These are phyloP conservation scores for Phaeophleospora eucalypticola DNA, from an alignment of 2,329 filamentous ascomycete species.

Conservation along the genomic window DNA sequence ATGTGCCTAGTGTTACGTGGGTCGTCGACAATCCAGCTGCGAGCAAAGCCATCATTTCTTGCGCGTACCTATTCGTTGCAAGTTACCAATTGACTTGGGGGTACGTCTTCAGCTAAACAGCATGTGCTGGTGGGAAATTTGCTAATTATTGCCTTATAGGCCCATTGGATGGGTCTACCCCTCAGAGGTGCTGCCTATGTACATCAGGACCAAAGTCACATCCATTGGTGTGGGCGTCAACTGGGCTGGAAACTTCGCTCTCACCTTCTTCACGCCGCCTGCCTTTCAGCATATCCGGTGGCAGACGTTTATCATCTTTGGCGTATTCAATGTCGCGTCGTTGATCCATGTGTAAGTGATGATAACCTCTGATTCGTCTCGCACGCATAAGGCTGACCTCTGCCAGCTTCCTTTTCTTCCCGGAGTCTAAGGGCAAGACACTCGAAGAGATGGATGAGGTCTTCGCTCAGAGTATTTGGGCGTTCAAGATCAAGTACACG, in stretches of 20 bases:
- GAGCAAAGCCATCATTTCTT: conserved; percentile 9
- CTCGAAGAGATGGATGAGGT: conserved; percentile 36
- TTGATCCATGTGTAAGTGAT: conserved; percentile 12
- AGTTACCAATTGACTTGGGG: conserved; percentile 11
- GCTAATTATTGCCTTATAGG: conserved; percentile 1
- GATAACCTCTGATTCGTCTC: too few relatives aligned
- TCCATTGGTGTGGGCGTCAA: conserved; percentile 9
- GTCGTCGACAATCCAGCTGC: conserved; percentile 10
- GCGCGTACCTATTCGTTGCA: conserved; percentile 11
- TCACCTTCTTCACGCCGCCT: conserved; percentile 12
- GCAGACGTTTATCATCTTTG: conserved; percentile 14
- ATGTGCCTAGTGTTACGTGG: conserved; percentile 9
- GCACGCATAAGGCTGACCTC: too few relatives aligned
- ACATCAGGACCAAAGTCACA: conserved; percentile 10
- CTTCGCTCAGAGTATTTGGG: conserved; percentile 22
- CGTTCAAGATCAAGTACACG: conserved; percentile 13
- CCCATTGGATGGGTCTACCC: conserved; percentile 13
- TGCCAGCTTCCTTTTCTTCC: conserved; percentile 13
- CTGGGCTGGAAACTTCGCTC: conserved; percentile 11
- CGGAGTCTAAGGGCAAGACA: conserved; percentile 17
- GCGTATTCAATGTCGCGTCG: conserved; percentile 8
- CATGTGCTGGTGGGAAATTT: background rate
- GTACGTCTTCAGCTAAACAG: too few relatives aligned
- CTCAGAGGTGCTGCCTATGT: conserved; percentile 9
- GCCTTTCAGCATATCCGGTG: conserved; percentile 12